A percentile compares a stretch with the other conserved stretches of the same genome.
phyloP scores from a whole-genome alignment of 2,329 filamentous ascomycete genomes.

The Bipolaris sorokiniana region DNA sequence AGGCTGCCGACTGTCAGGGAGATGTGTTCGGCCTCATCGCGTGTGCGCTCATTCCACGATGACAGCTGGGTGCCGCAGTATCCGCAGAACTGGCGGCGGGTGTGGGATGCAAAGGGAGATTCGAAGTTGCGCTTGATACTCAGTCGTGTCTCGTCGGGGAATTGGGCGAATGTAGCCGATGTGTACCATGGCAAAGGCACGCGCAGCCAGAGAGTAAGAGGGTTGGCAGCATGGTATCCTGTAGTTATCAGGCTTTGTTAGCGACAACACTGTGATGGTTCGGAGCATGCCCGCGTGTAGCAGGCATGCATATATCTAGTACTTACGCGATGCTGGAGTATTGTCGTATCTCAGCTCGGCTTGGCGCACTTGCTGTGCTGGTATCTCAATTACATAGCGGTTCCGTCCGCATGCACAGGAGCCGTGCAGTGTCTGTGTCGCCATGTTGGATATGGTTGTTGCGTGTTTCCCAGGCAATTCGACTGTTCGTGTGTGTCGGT shows the following conservation, averaged over 20 bases:
- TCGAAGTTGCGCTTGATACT: slow-evolving; percentile 55
- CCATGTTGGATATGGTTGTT: slow-evolving; percentile 25
- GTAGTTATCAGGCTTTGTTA: background rate
- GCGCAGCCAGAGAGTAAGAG: slow-evolving; percentile 80
- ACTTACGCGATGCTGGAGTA: slow-evolving; percentile 73
- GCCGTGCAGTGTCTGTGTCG: slow-evolving; percentile 67
- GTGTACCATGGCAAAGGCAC: slow-evolving; percentile 83
- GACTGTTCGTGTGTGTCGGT: background rate
- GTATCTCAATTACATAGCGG: slow-evolving; percentile 76
- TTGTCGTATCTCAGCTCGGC: slow-evolving; percentile 70
- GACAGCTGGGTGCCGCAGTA: slow-evolving; percentile 87
- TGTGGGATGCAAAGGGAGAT: slow-evolving; percentile 55
- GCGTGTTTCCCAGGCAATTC: background rate
- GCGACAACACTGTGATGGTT: background rate
- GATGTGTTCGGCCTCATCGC: slow-evolving; percentile 76
- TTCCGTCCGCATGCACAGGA: slow-evolving; percentile 87
- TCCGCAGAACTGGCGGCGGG: slow-evolving; percentile 82
- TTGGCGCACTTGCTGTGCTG: slow-evolving; percentile 67
- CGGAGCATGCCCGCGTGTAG: background rate
- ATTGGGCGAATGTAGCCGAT: slow-evolving; percentile 75
- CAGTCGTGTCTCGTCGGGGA: slow-evolving; percentile 70
- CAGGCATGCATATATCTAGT: background rate
- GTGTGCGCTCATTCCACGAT: slow-evolving; percentile 79
- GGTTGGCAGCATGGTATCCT: slow-evolving; percentile 71
- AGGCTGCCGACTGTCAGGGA: slow-evolving; percentile 82